These are phyloP conservation scores for Drosera spatulata DNA, from an alignment of 179 eudicot species.

Conservation along the genomic window DNA sequence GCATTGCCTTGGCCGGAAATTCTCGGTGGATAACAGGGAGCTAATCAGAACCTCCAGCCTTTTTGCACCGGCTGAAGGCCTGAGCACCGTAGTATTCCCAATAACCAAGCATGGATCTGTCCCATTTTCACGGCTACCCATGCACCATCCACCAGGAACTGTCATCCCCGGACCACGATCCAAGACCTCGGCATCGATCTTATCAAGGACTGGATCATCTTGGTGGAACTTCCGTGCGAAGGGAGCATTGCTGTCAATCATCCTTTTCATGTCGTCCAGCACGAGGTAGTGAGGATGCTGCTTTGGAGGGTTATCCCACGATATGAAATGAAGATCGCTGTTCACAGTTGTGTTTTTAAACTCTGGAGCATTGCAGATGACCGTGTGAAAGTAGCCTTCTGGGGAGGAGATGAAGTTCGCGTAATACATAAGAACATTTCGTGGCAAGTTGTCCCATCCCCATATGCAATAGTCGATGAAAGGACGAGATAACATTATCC, in stretches of 20 bases:
- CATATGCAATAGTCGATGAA: conserved; percentile 75
- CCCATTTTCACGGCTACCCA: conserved; percentile 44
- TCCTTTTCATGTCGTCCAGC: conserved; percentile 32
- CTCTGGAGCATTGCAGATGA: conserved; percentile 65
- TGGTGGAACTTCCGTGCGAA: conserved; percentile 71
- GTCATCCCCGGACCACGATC: conserved; percentile 43
- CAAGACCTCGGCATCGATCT: conserved; percentile 52
- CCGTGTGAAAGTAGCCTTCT: conserved; percentile 84
- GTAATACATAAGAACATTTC: conserved; percentile 84
- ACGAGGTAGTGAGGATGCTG: conserved; percentile 73
- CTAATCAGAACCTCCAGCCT: conserved; percentile 51
- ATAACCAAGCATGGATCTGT: conserved; percentile 55
- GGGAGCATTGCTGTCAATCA: conserved; percentile 63
- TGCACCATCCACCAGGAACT: conserved; percentile 86
- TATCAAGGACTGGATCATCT: conserved; percentile 52
- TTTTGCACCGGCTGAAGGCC: conserved; percentile 57
- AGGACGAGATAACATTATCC: conserved; percentile 81
- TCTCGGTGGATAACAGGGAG: conserved; percentile 41
- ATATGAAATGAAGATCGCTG: conserved; percentile 77
- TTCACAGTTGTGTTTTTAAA: conserved; percentile 49
- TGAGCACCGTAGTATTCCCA: conserved; percentile 49
- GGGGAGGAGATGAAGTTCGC: conserved; percentile 84
- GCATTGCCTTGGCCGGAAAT: conserved; percentile 59
- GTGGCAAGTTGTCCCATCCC: conserved; percentile 95
- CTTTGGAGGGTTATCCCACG: conserved; percentile 79